Conservation (phyloP, 768 basidiomycete genomes). For the Bullera alba region DNA sequence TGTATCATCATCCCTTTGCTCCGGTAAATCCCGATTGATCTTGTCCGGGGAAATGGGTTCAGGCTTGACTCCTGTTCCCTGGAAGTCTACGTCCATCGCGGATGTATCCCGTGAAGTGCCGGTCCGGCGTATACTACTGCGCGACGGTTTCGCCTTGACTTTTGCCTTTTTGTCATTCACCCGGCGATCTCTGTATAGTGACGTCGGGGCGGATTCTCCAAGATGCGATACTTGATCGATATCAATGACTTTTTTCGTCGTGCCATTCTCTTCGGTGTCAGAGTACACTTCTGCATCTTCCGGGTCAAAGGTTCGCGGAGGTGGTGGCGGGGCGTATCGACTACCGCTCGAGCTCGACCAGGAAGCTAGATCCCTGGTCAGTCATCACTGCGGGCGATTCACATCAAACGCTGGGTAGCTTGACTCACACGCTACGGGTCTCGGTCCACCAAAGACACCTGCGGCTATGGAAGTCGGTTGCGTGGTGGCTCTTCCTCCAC, state of each 20-base stretch:
- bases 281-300: constrained; percentile 35
- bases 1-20: constrained; percentile 30
- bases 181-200: constrained; percentile 29
- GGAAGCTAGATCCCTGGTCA: too few relatives aligned
- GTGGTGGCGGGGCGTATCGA: too few relatives aligned
- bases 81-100: constrained; percentile 12
- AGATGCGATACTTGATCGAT: constrained; percentile 38
- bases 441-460: constrained; percentile 29
- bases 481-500: constrained; percentile 6
- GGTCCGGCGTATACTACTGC: background rate
- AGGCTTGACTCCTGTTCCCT: constrained; percentile 15
- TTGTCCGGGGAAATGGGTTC: constrained; percentile 37
- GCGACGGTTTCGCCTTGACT: constrained; percentile 8
- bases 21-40: constrained; percentile 1
- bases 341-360: too few relatives aligned
- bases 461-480: constrained; percentile 18
- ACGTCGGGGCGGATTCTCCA: constrained; percentile 41
- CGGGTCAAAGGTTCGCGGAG: too few relatives aligned
- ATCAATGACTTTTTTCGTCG: constrained; percentile 22
- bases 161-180: constrained; percentile 13
- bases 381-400: too few relatives aligned
- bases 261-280: constrained; percentile 26
- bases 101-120: background rate
- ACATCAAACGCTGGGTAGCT: too few relatives aligned
- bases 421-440: constrained; percentile 14